Percentiles rank a stretch among this genome's conserved stretches.
Conservation (phyloP, 805 yeast genomes). For the Ogataea ganodermae region DNA sequence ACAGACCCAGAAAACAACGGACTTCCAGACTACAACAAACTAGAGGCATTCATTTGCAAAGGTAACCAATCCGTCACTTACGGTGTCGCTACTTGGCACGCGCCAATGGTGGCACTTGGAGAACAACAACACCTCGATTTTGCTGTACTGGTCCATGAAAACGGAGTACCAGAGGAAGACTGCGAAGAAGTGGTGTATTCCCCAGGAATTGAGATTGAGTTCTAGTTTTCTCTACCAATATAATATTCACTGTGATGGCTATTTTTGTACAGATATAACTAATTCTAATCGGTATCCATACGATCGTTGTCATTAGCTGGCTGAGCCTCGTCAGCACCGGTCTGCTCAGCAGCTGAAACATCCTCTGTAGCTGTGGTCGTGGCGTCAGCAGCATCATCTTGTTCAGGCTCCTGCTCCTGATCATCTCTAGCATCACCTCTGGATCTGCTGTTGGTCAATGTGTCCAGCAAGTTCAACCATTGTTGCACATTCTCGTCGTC, state of each 20-base stretch:
- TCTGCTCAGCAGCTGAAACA: conserved; percentile 11
- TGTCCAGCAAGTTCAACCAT: conserved; percentile 77
- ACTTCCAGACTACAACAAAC: conserved; percentile 61
- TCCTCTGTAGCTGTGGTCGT: conserved; percentile 17
- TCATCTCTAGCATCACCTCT: conserved; percentile 39
- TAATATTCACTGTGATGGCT: conserved; percentile 2
- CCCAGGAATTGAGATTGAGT: conserved; percentile 52
- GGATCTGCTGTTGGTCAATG: conserved; percentile 58
- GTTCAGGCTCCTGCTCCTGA: conserved; percentile 30
- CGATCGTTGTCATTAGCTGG: conserved; percentile 29
- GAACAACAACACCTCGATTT: conserved; percentile 61
- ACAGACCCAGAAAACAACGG: conserved; percentile 41
- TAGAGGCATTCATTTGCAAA: conserved; percentile 69
- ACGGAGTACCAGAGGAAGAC: conserved; percentile 75
- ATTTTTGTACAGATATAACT: conserved; percentile 5
- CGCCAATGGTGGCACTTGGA: conserved; percentile 89
- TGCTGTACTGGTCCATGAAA: conserved; percentile 86
- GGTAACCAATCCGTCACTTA: conserved; percentile 92
- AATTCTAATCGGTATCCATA: conserved; percentile 39
- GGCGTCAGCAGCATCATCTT: conserved; percentile 10
- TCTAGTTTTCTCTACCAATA: conserved; percentile 11
- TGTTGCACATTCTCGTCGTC: conserved; percentile 87
- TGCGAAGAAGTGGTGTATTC: conserved; percentile 76
- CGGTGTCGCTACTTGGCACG: conserved; percentile 89
- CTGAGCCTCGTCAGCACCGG: conserved; percentile 7